Percentiles rank a stretch among this genome's conserved stretches.
Conservation (phyloP, 73 alveolate genomes). For the Loxodes magnus region DNA sequence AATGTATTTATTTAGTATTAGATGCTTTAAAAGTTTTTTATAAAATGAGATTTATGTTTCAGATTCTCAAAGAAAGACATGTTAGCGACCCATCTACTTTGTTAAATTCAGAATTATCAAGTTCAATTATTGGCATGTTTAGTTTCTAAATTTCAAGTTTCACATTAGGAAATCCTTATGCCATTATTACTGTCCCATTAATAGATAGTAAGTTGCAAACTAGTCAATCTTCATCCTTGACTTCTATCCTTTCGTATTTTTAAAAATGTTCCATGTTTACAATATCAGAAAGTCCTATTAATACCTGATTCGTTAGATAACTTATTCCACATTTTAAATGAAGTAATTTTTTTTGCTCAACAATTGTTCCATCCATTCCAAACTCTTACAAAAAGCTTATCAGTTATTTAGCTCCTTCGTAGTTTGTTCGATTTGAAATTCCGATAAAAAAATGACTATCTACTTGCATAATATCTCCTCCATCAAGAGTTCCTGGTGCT, state of each 20-base stretch:
- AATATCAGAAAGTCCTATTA: constrained; percentile 2
- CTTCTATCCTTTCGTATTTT: constrained; percentile 2
- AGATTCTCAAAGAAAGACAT: constrained; percentile 10
- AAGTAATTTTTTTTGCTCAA: constrained; percentile 1
- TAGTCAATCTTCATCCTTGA: constrained; percentile 8
- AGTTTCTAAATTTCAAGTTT: neutral
- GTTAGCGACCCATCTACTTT: constrained; percentile 16
- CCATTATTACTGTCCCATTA: constrained; percentile 2
- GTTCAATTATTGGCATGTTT: neutral
- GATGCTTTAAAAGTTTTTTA: too few relatives aligned
- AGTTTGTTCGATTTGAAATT: constrained; percentile 8
- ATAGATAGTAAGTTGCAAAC: constrained; percentile 5
- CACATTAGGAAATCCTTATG: constrained; percentile 3
- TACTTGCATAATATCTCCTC: constrained; percentile 16
- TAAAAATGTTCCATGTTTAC: neutral
- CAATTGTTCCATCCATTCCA: neutral
- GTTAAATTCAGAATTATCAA: constrained; percentile 2
- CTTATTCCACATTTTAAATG: constrained; percentile 10
- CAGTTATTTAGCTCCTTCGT: constrained; percentile 7
- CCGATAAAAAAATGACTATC: constrained; percentile 5
- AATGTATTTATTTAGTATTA: too few relatives aligned
- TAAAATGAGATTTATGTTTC: too few relatives aligned
- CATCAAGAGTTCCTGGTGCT: constrained; percentile 5
- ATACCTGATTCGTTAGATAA: neutral
- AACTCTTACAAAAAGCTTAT: neutral